Evolutionary conservation across 2,329 filamentous ascomycete species (phyloP), one percentile per base, ranked within the genome.

Genomic region (Phialophora verrucosa): DNA sequence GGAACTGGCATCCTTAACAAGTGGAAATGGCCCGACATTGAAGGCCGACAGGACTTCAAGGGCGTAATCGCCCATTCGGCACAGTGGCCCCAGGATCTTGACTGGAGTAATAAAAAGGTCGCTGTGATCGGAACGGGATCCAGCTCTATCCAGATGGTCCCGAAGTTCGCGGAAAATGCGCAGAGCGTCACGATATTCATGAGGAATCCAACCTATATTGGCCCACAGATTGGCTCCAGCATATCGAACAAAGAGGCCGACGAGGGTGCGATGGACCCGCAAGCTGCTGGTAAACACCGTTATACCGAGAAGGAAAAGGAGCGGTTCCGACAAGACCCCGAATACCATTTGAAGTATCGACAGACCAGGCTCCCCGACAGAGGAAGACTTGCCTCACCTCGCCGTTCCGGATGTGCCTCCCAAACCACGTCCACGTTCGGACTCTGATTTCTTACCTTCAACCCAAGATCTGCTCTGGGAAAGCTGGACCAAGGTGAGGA

Each of bases 11-110:
- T 65, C 12, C 8, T 68, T 31, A 67, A 59, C 44, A 69, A 72
- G 10, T 75, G 73, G 73, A 74, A 75, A 66, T 79, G 77, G 78
- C 78, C 79, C 1, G 64, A 70, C 1, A 78, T 80, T 29, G 66
- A 69, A 3, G 78, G 78, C 3, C 64, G 79, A 4, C 56, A 76
- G 10, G 67, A 70, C 1, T 80, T 78, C 68, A 64, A 73, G 59
- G 78, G 78, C 2, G 60, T 74, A 14, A 62, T 79, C 10, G 69
- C 74, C 42, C 76, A 77, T 59, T 73, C 72, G 12, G 75, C 75
- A 1, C 69, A 68, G 6, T 80, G 76, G 75, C 70, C 75, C 42
- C 62, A 71, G 4, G 59, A 63, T 3, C 73, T 74, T 47, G 75
- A 78, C 62, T 69, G 64, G 61, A 54, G 38, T 1, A 62, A 53